Conservation (phyloP, 2,329 filamentous ascomycete species). For the Alternaria sp. region DNA sequence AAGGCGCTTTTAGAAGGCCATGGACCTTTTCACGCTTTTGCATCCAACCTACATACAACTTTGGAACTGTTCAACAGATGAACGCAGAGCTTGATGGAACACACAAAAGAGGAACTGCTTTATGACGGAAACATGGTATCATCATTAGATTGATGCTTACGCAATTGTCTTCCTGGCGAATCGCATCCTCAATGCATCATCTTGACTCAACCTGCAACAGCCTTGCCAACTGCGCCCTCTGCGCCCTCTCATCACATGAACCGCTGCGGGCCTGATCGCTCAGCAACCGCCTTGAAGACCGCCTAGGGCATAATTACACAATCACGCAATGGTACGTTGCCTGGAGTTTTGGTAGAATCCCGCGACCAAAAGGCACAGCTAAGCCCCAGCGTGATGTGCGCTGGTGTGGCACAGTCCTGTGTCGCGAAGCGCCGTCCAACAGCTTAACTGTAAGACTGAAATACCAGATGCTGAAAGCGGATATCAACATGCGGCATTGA, state of each 20-base stretch:
- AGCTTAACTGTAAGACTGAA: background rate
- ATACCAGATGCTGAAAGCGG: background rate
- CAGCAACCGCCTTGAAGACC: conserved; percentile 2
- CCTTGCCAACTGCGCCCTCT: conserved; percentile 10
- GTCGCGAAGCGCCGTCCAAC: conserved; percentile 11
- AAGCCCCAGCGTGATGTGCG: background rate
- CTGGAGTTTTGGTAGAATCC: background rate
- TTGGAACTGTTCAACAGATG: background rate
- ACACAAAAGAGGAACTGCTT: background rate
- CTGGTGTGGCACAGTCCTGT: conserved; percentile 6
- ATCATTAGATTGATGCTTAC: background rate
- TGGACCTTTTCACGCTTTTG: background rate
- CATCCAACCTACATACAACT: background rate
- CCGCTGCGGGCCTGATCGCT: background rate
- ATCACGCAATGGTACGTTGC: background rate
- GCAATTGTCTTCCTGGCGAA: background rate
- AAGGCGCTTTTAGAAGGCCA: background rate
- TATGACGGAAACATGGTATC: background rate
- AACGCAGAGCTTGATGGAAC: background rate
- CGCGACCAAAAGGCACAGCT: conserved; percentile 6
- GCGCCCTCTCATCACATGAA: background rate
- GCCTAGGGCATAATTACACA: conserved; percentile 1
- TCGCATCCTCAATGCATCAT: background rate
- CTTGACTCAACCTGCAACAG: background rate
- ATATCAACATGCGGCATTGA: background rate